Conservation (phyloP, 176 grass and related monocot genomes). For the Puya raimondii region DNA sequence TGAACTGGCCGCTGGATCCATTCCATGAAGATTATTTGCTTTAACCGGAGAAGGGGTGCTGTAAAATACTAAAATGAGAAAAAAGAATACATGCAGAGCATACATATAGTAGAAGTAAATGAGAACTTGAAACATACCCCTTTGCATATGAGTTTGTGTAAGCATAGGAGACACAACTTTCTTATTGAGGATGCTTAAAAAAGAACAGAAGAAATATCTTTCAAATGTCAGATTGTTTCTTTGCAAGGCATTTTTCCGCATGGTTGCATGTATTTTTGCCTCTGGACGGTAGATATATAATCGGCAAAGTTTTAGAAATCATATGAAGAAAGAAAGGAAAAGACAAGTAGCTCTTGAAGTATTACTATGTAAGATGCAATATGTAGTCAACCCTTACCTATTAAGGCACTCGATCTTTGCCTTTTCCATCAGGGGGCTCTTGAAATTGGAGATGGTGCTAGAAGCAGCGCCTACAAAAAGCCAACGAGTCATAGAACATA, state of each 20-base stretch:
- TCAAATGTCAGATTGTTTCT: conserved; percentile 3
- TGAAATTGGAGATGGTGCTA: conserved; percentile 24
- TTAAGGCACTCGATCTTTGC: conserved; percentile 36
- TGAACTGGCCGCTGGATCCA: conserved; percentile 11
- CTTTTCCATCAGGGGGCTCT: conserved; percentile 42
- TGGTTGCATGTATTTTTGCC: conserved; percentile 22
- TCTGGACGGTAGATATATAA: conserved; percentile 20
- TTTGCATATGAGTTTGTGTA: background rate
- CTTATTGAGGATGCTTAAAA: background rate
- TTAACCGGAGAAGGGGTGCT: background rate
- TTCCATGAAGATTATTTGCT: conserved; percentile 6
- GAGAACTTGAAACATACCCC: background rate
- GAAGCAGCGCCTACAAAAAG: conserved; percentile 23
- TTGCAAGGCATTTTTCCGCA: conserved; percentile 22
- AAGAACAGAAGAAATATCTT: conserved; percentile 3
- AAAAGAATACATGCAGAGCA: no score
- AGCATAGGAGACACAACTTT: no score
- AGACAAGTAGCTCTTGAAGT: background rate
- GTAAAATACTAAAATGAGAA: no score
- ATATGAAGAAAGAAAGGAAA: background rate
- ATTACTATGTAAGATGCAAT: background rate
- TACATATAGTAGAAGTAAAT: no score
- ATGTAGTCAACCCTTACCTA: conserved; percentile 11
- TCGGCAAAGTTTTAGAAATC: background rate
- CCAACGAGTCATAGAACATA: background rate